These are phyloP conservation scores for Allium fistulosum DNA, from an alignment of 106 monocot species.

Conservation along the genomic window DNA sequence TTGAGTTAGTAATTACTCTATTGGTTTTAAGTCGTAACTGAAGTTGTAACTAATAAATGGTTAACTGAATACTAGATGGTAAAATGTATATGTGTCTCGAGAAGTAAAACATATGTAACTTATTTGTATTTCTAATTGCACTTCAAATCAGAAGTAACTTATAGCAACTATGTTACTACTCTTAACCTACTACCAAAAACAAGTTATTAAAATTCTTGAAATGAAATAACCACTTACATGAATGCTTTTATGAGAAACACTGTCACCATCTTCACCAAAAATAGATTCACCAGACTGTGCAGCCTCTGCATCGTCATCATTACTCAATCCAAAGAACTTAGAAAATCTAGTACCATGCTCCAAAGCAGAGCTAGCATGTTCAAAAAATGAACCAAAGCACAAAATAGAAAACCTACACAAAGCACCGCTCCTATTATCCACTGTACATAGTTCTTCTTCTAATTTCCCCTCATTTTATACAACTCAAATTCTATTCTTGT, in stretches of 20 bases:
- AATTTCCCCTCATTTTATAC: slow-evolving; percentile 50
- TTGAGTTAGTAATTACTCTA: too few relatives aligned
- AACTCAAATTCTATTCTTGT: slow-evolving; percentile 2
- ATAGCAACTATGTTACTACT: too few relatives aligned
- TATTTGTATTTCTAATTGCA: too few relatives aligned
- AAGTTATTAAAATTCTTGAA: too few relatives aligned
- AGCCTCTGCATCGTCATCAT: slow-evolving; percentile 43
- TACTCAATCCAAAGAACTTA: slow-evolving; percentile 52
- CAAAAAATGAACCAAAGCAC: slow-evolving; percentile 56
- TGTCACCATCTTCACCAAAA: slow-evolving; percentile 39
- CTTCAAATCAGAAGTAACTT: too few relatives aligned
- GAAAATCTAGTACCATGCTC: slow-evolving; percentile 63
- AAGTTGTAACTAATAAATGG: too few relatives aligned
- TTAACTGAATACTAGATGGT: too few relatives aligned
- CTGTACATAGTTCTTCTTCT: slow-evolving; percentile 48
- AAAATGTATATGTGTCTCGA: too few relatives aligned
- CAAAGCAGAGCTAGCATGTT: slow-evolving; percentile 31
- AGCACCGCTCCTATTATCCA: slow-evolving; percentile 27
- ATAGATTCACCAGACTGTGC: slow-evolving; percentile 43
- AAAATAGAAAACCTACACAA: slow-evolving; percentile 40
- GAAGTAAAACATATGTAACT: too few relatives aligned
- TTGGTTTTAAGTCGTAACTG: too few relatives aligned
- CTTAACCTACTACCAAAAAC: too few relatives aligned
- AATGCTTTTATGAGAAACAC: slow-evolving; percentile 47
- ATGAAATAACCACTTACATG: slow-evolving; percentile 38